Conservation (phyloP, 352 stramenopile genomes). For the Pythium insidiosum region DNA sequence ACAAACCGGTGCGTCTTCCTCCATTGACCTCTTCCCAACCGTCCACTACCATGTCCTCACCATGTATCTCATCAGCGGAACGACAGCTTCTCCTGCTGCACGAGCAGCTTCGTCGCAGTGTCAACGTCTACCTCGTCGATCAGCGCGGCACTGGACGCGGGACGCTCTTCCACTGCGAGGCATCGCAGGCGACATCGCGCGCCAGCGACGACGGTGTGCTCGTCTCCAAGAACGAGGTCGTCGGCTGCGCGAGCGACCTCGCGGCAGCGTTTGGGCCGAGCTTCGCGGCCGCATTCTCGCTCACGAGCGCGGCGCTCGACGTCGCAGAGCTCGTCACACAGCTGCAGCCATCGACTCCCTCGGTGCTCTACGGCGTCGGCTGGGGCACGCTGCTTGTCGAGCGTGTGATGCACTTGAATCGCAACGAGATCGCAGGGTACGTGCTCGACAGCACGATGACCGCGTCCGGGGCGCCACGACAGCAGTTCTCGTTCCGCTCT, state of each 20-base stretch:
- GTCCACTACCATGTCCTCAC: neutral
- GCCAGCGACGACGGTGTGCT: slow-evolving; percentile 1
- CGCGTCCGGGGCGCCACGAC: slow-evolving; percentile 16
- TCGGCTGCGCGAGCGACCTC: slow-evolving; percentile 2
- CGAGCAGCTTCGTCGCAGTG: slow-evolving; percentile 10
- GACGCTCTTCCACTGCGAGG: slow-evolving; percentile 15
- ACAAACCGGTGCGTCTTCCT: slow-evolving; percentile 5
- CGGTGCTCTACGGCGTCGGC: slow-evolving; percentile 59
- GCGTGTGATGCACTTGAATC: slow-evolving; percentile 43
- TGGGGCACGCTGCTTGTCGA: slow-evolving; percentile 63
- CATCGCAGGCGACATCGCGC: slow-evolving; percentile 5
- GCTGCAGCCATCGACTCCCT: slow-evolving; percentile 30
- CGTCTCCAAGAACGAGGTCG: slow-evolving; percentile 8
- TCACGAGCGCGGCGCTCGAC: slow-evolving; percentile 56
- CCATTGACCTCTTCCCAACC: neutral
- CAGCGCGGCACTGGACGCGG: slow-evolving; percentile 17
- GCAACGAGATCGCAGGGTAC: slow-evolving; percentile 43
- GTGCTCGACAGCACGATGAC: slow-evolving; percentile 45
- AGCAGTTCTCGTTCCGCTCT: slow-evolving; percentile 12
- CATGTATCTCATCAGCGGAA: slow-evolving; percentile 1
- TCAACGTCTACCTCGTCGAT: slow-evolving; percentile 21
- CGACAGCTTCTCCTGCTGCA: slow-evolving; percentile 13
- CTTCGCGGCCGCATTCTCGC: slow-evolving; percentile 37
- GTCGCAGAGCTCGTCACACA: slow-evolving; percentile 40
- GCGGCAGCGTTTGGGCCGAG: slow-evolving; percentile 5